Conservation (phyloP, 1,139 yeast species). For the Sugiyamaella japonica region DNA sequence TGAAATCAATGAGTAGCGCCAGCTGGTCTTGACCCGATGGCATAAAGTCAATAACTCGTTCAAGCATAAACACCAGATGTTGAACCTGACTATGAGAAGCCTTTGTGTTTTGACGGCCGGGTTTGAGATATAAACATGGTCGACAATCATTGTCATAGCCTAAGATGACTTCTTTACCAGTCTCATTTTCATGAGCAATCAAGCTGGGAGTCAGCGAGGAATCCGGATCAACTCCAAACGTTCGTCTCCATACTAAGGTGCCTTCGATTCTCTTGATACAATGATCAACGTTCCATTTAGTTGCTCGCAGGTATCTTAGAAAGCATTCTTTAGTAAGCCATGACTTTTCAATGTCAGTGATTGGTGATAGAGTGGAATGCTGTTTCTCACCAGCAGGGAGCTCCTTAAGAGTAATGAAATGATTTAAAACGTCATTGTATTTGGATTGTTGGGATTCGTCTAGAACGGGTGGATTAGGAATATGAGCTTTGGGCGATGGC, state of each 20-base stretch:
- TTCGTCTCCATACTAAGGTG: constrained; percentile 87
- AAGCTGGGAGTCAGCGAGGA: constrained; percentile 57
- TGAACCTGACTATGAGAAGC: constrained; percentile 86
- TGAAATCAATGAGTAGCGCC: constrained; percentile 86
- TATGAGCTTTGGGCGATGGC: constrained; percentile 42
- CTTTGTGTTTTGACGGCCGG: constrained; percentile 92
- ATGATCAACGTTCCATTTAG: constrained; percentile 77
- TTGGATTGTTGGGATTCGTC: constrained; percentile 56
- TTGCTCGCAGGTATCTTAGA: constrained; percentile 81
- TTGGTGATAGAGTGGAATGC: constrained; percentile 39
- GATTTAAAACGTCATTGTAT: constrained; percentile 57
- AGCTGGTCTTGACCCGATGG: constrained; percentile 94
- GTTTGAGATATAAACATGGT: constrained; percentile 85
- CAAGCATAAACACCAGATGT: constrained; percentile 88
- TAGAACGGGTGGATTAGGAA: constrained; percentile 55
- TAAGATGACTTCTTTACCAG: constrained; percentile 85
- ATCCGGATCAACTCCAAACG: constrained; percentile 75
- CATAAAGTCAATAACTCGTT: constrained; percentile 87
- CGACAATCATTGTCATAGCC: constrained; percentile 88
- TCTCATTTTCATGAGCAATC: constrained; percentile 69
- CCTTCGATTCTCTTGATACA: constrained; percentile 72
- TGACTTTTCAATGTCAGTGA: constrained; percentile 67
- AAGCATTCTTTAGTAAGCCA: constrained; percentile 93
- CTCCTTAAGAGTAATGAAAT: constrained; percentile 53
- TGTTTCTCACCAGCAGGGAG: constrained; percentile 46